Evolutionary conservation across 1,139 yeast species (phyloP).

Genomic region (Diutina catenulata): DNA sequence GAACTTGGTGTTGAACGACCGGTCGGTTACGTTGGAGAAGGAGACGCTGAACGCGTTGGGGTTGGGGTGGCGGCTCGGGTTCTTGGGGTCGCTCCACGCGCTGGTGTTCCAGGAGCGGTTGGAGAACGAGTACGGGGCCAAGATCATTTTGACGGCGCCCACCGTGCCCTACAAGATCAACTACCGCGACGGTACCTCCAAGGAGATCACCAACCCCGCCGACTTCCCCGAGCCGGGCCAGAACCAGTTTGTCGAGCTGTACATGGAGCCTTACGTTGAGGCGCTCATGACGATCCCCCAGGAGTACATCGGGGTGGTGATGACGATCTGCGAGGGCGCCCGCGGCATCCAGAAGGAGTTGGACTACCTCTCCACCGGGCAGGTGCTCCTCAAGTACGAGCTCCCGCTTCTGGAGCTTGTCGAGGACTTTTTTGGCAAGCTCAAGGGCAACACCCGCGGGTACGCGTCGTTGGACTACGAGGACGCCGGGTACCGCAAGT

Average conservation of each 20-base stretch:
- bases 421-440: constrained; percentile 88
- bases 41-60: constrained; percentile 94
- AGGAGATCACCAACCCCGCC: constrained; percentile 75
- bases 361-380: constrained; percentile 70
- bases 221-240: constrained; percentile 64
- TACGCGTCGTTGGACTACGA: constrained; percentile 93
- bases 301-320: constrained; percentile 79
- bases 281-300: constrained; percentile 87
- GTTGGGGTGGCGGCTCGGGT: constrained; percentile 95
- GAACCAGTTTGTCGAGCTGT: constrained; percentile 32
- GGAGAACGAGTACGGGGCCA: constrained; percentile 89
- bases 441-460: constrained; percentile 84
- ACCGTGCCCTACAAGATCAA: constrained; percentile 84
- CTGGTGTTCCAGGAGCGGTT: constrained; percentile 86
- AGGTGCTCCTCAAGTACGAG: constrained; percentile 66
- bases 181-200: constrained; percentile 51
- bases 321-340: constrained; percentile 72
- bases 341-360: constrained; percentile 77
- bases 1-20: constrained; percentile 78
- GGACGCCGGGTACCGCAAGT: constrained; percentile 73
- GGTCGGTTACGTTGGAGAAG: constrained; percentile 80
- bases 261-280: constrained; percentile 84
- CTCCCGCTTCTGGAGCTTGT: constrained; percentile 83
- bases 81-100: constrained; percentile 89
- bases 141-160: constrained; percentile 86